phyloP scores from a whole-genome alignment of 768 basidiomycete species.

The Pisolithus orientalis region DNA sequence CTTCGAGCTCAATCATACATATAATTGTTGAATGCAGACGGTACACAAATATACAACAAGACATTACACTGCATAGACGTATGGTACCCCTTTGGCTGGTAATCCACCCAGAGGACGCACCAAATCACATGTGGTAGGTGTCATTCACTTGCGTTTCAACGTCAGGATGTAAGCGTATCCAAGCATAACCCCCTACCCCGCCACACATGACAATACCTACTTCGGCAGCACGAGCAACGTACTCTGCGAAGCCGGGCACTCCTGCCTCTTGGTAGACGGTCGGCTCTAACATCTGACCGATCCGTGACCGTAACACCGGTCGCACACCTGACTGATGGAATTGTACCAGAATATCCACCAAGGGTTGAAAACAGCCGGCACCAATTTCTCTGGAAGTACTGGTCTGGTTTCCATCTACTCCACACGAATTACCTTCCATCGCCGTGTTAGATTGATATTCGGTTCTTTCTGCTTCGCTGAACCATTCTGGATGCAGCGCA shows the following conservation, averaged over 20 bases:
- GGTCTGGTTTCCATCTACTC: background rate
- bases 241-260: slow-evolving; percentile 36
- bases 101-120: too few species aligned
- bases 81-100: background rate
- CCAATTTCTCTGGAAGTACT: background rate
- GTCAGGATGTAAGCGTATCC: slow-evolving; percentile 28
- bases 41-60: background rate
- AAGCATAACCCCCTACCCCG: slow-evolving; percentile 30
- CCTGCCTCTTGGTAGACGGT: slow-evolving; percentile 34
- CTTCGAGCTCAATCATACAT: slow-evolving; percentile 24
- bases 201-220: slow-evolving; percentile 36
- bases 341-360: slow-evolving; percentile 30
- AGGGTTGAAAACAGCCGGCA: slow-evolving; percentile 17
- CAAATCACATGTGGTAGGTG: too few species aligned
- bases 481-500: slow-evolving; percentile 21
- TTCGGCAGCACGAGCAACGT: slow-evolving; percentile 32
- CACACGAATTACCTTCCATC: background rate
- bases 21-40: slow-evolving; percentile 18
- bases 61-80: background rate
- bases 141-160: slow-evolving; percentile 8
- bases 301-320: slow-evolving; percentile 30
- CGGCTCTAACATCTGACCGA: slow-evolving; percentile 30
- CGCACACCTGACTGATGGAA: slow-evolving; percentile 27
- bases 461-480: background rate
- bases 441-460: background rate